Conservation (phyloP, 345 rosid genomes). For the Salix caprea region DNA sequence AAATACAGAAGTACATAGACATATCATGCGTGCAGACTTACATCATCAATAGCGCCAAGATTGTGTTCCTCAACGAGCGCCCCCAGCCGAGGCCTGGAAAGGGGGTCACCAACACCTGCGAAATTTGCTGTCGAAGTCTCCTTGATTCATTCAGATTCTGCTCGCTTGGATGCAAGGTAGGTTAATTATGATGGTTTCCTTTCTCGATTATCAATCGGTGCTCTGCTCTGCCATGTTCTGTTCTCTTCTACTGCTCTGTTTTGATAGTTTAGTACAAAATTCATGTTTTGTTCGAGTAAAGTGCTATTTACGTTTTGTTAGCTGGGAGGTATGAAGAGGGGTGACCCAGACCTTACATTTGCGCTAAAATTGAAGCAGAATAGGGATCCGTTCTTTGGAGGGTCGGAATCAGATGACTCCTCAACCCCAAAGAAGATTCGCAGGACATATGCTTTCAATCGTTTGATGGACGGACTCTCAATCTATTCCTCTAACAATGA, state of each 20-base stretch:
- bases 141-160: conserved; percentile 93
- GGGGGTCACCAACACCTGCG: conserved; percentile 89
- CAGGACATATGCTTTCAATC: conserved; percentile 50
- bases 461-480: conserved; percentile 53
- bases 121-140: conserved; percentile 79
- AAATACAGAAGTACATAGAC: conserved; percentile 82
- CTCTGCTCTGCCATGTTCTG: neutral
- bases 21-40: conserved; percentile 83
- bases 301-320: conserved; percentile 15
- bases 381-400: conserved; percentile 39
- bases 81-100: conserved; percentile 94
- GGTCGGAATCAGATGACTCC: conserved; percentile 65
- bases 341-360: conserved; percentile 60
- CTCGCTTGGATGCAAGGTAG: conserved; percentile 85
- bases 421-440: conserved; percentile 72
- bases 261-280: neutral
- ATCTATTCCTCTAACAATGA: conserved; percentile 35
- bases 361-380: conserved; percentile 42
- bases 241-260: neutral
- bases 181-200: neutral
- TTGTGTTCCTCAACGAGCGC: conserved; percentile 79
- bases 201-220: neutral
- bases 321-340: conserved; percentile 76
- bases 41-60: conserved; percentile 86
- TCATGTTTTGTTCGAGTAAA: neutral